A percentile compares a stretch with the other conserved stretches of the same genome.
These are phyloP conservation scores for Closterium sp. DNA, from an alignment of 139 green algal species.

Conservation along the genomic window DNA sequence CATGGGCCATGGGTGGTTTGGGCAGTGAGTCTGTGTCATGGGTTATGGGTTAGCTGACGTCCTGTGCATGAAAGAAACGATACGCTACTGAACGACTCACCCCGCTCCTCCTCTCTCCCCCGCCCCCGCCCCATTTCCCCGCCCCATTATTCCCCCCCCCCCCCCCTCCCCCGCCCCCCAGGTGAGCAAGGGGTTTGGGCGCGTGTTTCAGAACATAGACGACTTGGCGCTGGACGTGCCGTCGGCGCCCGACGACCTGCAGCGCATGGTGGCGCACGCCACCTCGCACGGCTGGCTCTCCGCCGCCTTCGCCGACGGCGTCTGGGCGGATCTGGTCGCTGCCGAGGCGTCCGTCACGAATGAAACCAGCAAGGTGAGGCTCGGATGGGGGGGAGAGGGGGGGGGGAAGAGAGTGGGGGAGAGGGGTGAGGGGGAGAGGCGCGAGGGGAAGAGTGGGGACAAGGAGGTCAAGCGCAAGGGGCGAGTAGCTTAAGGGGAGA, in stretches of 20 bases:
- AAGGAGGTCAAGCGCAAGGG: no score
- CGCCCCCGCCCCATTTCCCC: not conserved
- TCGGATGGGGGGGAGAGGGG: not conserved
- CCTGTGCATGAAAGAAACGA: not conserved
- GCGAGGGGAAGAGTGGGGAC: not conserved
- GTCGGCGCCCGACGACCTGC: constrained; percentile 26
- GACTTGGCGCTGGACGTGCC: constrained; percentile 54
- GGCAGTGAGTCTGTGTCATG: no score
- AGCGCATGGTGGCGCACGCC: constrained; percentile 10
- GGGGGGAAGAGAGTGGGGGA: not conserved
- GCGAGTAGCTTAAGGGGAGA: no score
- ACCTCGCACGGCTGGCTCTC: constrained; percentile 27
- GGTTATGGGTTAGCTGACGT: not conserved
- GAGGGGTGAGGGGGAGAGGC: no score
- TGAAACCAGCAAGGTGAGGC: not conserved
- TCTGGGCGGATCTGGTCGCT: not conserved
- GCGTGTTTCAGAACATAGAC: constrained; percentile 35
- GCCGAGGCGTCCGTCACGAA: not conserved
- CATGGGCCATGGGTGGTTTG: no score
- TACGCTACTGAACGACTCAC: not conserved
- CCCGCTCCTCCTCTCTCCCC: no score
- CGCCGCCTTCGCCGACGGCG: not conserved
- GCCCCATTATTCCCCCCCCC: no score
- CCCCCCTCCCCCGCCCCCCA: constrained; percentile 4
- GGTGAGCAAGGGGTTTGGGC: constrained; percentile 51